phyloP scores from a whole-genome alignment of 768 basidiomycete genomes.

The Trametes cingulata region DNA sequence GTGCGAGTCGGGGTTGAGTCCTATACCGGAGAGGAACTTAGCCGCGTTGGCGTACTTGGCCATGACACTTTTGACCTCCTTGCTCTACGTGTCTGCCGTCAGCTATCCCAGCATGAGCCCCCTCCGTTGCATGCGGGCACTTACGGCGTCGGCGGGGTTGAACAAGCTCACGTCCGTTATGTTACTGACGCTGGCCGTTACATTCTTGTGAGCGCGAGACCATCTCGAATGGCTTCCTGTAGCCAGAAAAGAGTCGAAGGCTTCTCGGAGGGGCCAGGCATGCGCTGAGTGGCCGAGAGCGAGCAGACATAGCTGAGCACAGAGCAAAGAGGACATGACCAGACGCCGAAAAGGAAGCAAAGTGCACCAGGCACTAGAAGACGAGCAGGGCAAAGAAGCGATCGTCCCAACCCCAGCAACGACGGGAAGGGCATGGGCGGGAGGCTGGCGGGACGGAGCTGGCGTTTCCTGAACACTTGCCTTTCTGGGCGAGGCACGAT shows the following conservation, averaged over 20 bases:
- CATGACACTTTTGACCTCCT: slow-evolving; percentile 29
- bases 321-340: not conserved
- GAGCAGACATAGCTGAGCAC: not conserved
- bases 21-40: slow-evolving; percentile 33
- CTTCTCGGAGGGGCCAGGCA: not conserved
- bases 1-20: slow-evolving; percentile 32
- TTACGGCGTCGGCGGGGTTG: slow-evolving; percentile 27
- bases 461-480: slow-evolving; percentile 17
- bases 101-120: not conserved
- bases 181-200: not conserved
- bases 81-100: slow-evolving; percentile 23
- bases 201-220: not conserved
- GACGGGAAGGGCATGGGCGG: not conserved
- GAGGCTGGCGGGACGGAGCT: not conserved
- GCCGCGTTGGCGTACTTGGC: slow-evolving; percentile 35
- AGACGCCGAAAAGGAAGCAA: not conserved
- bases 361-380: slow-evolving; percentile 9
- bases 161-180: slow-evolving; percentile 19
- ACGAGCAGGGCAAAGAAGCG: not conserved
- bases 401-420: not conserved
- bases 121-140: not conserved
- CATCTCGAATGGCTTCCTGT: not conserved
- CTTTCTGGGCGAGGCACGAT: slow-evolving; percentile 1
- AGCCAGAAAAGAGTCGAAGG: not conserved
- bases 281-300: not conserved